A percentile compares a stretch with the other conserved stretches of the same genome.
These are phyloP conservation scores for Coleophoma crateriformis DNA, from an alignment of 2,329 filamentous ascomycete genomes.

Conservation along the genomic window DNA sequence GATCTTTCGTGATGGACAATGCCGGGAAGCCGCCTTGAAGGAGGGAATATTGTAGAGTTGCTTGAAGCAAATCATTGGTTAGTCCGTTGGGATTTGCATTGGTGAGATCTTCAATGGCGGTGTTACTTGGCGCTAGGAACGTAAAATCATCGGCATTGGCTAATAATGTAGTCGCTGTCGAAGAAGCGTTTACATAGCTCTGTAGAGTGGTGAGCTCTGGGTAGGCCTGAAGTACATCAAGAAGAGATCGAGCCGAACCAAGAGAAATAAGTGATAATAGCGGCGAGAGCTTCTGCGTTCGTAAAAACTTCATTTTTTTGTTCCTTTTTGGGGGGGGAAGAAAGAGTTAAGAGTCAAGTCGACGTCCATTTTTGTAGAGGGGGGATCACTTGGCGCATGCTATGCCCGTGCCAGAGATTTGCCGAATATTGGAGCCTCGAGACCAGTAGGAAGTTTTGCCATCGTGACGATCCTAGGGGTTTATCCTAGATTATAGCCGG, in stretches of 20 bases:
- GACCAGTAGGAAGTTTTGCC: too few species aligned
- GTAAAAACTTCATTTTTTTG: conserved; percentile 1
- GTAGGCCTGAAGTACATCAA: conserved; percentile 7
- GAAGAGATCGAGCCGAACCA: conserved; percentile 7
- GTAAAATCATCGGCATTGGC: conserved; percentile 12
- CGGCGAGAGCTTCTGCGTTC: conserved; percentile 1
- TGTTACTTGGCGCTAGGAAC: conserved; percentile 11
- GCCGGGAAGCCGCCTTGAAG: conserved; percentile 12
- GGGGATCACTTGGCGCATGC: too few species aligned
- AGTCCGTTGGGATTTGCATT: conserved; percentile 3
- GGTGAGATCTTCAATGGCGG: conserved; percentile 8
- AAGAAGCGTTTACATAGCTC: conserved; percentile 7
- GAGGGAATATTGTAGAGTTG: conserved; percentile 14
- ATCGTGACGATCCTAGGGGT: too few species aligned
- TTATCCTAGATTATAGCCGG: too few species aligned
- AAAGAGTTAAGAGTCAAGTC: background rate
- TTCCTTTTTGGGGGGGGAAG: background rate
- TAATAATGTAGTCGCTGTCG: conserved; percentile 5
- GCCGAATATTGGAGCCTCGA: too few species aligned
- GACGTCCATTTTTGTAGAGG: too few species aligned
- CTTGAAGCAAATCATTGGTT: conserved; percentile 7
- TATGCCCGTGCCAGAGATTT: too few species aligned
- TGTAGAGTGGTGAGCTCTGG: conserved; percentile 11
- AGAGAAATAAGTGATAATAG: conserved; percentile 1
- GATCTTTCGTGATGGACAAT: conserved; percentile 6